A percentile compares a stretch with the other conserved stretches of the same genome.
Evolutionary conservation across 768 basidiomycete species (phyloP).

Genomic region (Brasilioporus rufonigricans): DNA sequence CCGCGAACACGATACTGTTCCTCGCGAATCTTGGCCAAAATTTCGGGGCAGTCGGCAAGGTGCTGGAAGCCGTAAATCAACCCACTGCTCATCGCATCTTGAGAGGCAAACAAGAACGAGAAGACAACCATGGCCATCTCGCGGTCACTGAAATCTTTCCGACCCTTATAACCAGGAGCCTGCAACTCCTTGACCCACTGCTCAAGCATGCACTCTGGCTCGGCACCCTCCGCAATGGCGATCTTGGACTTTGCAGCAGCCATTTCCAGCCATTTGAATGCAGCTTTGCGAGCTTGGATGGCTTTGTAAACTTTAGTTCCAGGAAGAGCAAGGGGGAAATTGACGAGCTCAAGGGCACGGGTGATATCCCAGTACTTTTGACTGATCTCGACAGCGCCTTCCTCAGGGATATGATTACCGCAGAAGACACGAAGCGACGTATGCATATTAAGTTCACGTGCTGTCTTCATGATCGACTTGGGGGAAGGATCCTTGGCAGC

Average conservation of each 20-base stretch:
- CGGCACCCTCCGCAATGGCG: conserved; percentile 74
- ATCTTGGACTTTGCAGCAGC: conserved; percentile 80
- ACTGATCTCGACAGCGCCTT: conserved; percentile 76
- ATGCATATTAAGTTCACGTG: conserved; percentile 95
- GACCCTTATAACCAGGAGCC: conserved; percentile 66
- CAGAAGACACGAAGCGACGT: conserved; percentile 96
- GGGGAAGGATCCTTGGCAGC: conserved; percentile 46
- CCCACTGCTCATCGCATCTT: conserved; percentile 98
- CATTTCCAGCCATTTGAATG: conserved; percentile 73
- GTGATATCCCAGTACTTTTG: conserved; percentile 98
- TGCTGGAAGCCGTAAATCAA: conserved; percentile 97
- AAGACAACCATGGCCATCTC: conserved; percentile 98
- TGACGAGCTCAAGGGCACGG: conserved; percentile 93
- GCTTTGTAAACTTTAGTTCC: conserved; percentile 97
- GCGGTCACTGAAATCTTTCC: conserved; percentile 82
- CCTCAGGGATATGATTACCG: conserved; percentile 82
- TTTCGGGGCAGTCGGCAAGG: conserved; percentile 86
- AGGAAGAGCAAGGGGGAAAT: conserved; percentile 93
- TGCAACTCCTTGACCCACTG: conserved; percentile 81
- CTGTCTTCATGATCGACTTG: conserved; percentile 81
- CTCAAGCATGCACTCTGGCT: conserved; percentile 89
- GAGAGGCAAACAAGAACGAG: conserved; percentile 93
- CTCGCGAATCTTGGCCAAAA: conserved; percentile 83
- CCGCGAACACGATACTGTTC: conserved; percentile 86
- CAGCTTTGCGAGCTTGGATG: conserved; percentile 84